Evolutionary conservation across 2,329 filamentous ascomycete genomes (phyloP).

Genomic region (Phaeosphaeria sp.): DNA sequence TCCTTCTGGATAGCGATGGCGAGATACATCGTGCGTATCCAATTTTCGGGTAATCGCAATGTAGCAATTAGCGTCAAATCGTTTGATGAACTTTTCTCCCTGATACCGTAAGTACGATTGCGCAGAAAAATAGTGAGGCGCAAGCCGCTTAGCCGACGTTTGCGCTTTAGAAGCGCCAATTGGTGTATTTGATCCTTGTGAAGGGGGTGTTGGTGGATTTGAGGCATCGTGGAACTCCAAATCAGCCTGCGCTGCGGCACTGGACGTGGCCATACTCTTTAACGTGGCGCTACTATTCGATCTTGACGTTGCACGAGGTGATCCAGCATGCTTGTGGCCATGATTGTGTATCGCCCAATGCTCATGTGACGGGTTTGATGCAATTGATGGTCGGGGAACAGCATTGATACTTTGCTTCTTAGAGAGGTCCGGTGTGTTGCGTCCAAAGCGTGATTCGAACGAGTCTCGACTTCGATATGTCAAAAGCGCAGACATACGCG

Average conservation of each 20-base stretch:
- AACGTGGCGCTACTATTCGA: conserved; percentile 42
- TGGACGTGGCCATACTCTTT: conserved; percentile 10
- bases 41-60: conserved; percentile 98
- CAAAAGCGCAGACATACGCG: conserved; percentile 93
- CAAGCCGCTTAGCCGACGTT: conserved; percentile 48
- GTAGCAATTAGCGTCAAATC: conserved; percentile 98
- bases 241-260: conserved; percentile 43
- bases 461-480: conserved; percentile 97
- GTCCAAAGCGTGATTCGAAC: conserved; percentile 92
- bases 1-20: conserved; percentile 64
- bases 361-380: conserved; percentile 47
- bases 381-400: conserved; percentile 56
- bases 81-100: conserved; percentile 92
- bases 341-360: conserved; percentile 62
- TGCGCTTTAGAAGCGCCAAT: conserved; percentile 12
- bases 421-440: conserved; percentile 87
- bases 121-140: conserved; percentile 89
- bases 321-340: conserved; percentile 56
- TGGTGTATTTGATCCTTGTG: conserved; percentile 19
- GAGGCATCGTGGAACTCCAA: conserved; percentile 56
- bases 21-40: conserved; percentile 93
- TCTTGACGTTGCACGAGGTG: conserved; percentile 49
- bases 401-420: conserved; percentile 84
- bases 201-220: conserved; percentile 35
- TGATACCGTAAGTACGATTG: conserved; percentile 98